Conservation (phyloP, 345 rosid genomes). For the Aquilaria sinensis region DNA sequence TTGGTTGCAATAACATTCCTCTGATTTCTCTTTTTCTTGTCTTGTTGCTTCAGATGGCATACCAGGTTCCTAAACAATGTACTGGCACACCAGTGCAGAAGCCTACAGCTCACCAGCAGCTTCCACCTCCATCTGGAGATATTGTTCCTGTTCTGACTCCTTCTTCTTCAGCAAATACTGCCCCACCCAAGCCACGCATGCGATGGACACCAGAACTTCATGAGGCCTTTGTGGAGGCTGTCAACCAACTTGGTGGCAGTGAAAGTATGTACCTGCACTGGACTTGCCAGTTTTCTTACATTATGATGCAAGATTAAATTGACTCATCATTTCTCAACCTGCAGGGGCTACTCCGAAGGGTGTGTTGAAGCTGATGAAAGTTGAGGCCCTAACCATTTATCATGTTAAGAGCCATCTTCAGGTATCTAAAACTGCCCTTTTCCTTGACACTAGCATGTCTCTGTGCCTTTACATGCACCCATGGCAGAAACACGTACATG, state of each 20-base stretch:
- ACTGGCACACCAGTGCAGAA: conserved; percentile 24
- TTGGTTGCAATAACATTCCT: background rate
- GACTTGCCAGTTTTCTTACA: background rate
- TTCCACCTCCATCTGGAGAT: conserved; percentile 52
- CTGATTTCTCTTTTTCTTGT: conserved; percentile 17
- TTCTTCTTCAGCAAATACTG: conserved; percentile 48
- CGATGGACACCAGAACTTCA: conserved; percentile 96
- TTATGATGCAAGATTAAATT: conserved; percentile 16
- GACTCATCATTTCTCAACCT: conserved; percentile 17
- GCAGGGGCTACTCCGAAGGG: conserved; percentile 94
- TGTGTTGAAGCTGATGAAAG: conserved; percentile 85
- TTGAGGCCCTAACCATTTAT: conserved; percentile 77
- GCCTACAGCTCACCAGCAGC: conserved; percentile 35
- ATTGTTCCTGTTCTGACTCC: conserved; percentile 34
- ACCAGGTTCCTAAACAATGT: conserved; percentile 40
- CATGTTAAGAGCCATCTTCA: conserved; percentile 95
- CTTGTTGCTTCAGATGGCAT: conserved; percentile 44
- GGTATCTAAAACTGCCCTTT: conserved; percentile 30
- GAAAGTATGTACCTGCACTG: conserved; percentile 41
- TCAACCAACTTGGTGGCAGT: conserved; percentile 78
- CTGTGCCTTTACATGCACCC: conserved; percentile 3
- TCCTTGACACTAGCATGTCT: background rate
- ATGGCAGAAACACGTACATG: background rate
- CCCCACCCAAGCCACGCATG: conserved; percentile 74
- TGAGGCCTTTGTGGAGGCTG: conserved; percentile 89